Conservation (phyloP, 108 stramenopile genomes). For the Cyclotella sp. region DNA sequence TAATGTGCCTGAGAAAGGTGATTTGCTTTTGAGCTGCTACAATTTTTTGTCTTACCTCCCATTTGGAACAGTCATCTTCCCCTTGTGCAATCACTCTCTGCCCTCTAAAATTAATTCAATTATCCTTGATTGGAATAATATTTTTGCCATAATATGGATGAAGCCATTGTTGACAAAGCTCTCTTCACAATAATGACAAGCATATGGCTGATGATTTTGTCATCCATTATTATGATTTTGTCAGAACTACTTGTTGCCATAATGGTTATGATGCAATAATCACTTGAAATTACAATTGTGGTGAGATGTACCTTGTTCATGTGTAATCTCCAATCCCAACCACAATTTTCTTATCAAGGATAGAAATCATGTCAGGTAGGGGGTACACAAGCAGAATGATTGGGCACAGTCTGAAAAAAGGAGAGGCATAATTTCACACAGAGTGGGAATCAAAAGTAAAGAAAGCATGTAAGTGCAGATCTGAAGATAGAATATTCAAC, state of each 20-base stretch:
- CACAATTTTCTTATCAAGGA: neutral
- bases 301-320: neutral
- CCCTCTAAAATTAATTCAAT: conserved; percentile 44
- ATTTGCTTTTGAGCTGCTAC: neutral
- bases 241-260: neutral
- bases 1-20: conserved; percentile 5
- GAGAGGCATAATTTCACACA: neutral
- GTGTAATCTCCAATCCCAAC: neutral
- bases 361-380: conserved; percentile 10
- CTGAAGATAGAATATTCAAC: neutral
- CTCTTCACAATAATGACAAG: neutral
- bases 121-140: conserved; percentile 50
- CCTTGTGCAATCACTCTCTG: conserved; percentile 12
- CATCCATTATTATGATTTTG: neutral
- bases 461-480: neutral
- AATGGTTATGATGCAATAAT: too few species aligned
- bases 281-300: too few species aligned
- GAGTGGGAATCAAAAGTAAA: neutral
- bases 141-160: conserved; percentile 45
- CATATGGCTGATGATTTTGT: neutral
- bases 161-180: conserved; percentile 20
- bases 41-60: conserved; percentile 16
- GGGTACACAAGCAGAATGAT: conserved; percentile 3
- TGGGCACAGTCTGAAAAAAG: neutral
- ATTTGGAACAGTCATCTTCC: conserved; percentile 50